phyloP scores from a whole-genome alignment of 805 yeast species.

The Wickerhamiella shivajii region DNA sequence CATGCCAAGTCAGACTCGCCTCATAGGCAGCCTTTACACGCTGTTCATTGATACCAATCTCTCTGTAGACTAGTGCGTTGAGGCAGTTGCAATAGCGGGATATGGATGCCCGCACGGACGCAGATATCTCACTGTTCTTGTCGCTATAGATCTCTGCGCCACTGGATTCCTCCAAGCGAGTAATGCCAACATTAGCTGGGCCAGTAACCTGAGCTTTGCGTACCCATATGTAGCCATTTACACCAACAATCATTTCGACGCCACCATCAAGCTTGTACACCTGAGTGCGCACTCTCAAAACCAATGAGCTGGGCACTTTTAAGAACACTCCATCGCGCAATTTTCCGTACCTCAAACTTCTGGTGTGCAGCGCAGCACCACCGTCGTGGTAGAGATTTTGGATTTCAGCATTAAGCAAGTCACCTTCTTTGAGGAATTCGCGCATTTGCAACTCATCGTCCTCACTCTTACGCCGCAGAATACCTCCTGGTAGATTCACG shows the following conservation, averaged over 20 bases:
- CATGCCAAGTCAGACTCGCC: slow-evolving; percentile 64
- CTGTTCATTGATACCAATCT: slow-evolving; percentile 73
- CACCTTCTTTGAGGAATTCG: slow-evolving; percentile 86
- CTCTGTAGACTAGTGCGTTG: slow-evolving; percentile 66
- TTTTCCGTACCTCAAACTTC: slow-evolving; percentile 92
- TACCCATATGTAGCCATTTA: slow-evolving; percentile 90
- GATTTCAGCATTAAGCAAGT: slow-evolving; percentile 87
- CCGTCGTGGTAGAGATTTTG: slow-evolving; percentile 84
- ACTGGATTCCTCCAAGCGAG: slow-evolving; percentile 74
- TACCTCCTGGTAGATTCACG: slow-evolving; percentile 94
- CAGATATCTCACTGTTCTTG: slow-evolving; percentile 57
- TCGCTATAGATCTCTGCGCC: slow-evolving; percentile 90
- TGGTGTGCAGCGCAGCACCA: slow-evolving; percentile 82
- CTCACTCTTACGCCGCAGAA: slow-evolving; percentile 83
- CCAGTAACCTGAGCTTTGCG: slow-evolving; percentile 39
- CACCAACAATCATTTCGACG: slow-evolving; percentile 79
- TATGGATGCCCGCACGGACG: slow-evolving; percentile 52
- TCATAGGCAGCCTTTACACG: slow-evolving; percentile 75
- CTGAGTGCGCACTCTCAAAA: slow-evolving; percentile 78
- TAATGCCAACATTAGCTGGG: slow-evolving; percentile 39
- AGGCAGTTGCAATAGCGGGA: slow-evolving; percentile 77
- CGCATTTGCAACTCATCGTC: slow-evolving; percentile 96
- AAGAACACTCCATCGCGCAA: slow-evolving; percentile 78
- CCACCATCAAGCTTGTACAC: slow-evolving; percentile 82
- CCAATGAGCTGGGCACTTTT: slow-evolving; percentile 65